Evolutionary conservation across 441 rosid genomes (phyloP).

Genomic region (Cnidoscolus chayamansa): DNA sequence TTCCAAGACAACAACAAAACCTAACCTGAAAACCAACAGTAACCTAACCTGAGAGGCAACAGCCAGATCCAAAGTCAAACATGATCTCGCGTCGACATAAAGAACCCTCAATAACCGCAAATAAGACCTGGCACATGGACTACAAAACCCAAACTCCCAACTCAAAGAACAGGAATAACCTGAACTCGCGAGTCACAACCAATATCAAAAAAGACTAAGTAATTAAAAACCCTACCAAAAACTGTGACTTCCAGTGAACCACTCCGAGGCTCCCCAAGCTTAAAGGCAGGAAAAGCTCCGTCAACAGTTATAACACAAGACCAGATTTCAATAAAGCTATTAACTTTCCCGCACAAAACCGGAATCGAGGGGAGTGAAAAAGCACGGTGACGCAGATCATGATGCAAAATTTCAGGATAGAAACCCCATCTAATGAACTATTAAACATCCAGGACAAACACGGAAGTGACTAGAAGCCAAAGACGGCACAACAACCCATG

Average conservation of each 20-base stretch:
- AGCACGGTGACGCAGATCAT: constrained; percentile 27
- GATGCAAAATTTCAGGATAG: constrained; percentile 20
- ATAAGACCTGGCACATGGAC: background rate
- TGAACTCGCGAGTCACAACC: background rate
- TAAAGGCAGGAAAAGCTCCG: constrained; percentile 26
- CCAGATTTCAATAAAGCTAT: constrained; percentile 44
- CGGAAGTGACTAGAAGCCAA: constrained; percentile 13
- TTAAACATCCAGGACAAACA: background rate
- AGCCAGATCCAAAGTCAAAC: background rate
- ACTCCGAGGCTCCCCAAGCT: constrained; percentile 17
- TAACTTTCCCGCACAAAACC: constrained; percentile 35
- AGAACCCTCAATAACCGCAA: constrained; percentile 1
- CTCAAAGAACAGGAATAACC: background rate
- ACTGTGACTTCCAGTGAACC: background rate
- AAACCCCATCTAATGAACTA: background rate
- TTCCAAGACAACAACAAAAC: constrained; percentile 2
- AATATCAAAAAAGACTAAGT: background rate
- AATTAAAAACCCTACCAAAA: background rate
- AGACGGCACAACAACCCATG: constrained; percentile 13
- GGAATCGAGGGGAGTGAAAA: constrained; percentile 33
- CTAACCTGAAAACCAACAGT: background rate
- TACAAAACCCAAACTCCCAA: constrained; percentile 11
- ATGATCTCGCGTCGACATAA: background rate
- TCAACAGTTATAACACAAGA: constrained; percentile 26
- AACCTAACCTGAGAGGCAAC: background rate